Conservation (phyloP, 306 rosid genomes). For the Cicer yamashitae region DNA sequence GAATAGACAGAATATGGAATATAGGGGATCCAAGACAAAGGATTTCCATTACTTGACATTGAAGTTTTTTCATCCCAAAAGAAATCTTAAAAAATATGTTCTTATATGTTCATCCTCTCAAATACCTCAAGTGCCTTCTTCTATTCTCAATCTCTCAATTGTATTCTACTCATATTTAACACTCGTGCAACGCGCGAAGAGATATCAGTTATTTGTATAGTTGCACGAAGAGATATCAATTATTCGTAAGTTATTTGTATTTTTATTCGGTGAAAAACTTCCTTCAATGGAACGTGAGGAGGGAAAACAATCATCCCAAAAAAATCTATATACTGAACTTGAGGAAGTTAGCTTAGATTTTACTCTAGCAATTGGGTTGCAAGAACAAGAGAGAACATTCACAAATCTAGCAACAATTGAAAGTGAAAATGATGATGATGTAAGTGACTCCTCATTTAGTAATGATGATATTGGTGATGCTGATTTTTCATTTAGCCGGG, state of each 20-base stretch:
- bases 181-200: too few species aligned
- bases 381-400: constrained; percentile 62
- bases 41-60: constrained; percentile 65
- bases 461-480: constrained; percentile 43
- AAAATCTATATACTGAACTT: constrained; percentile 57
- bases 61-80: constrained; percentile 56
- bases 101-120: constrained; percentile 41
- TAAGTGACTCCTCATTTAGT: constrained; percentile 40
- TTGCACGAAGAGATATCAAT: too few species aligned
- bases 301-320: constrained; percentile 57
- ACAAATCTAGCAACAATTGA: constrained; percentile 58
- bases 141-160: constrained; percentile 36
- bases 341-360: constrained; percentile 67
- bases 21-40: constrained; percentile 46
- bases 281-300: constrained; percentile 61
- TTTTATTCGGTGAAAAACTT: too few species aligned
- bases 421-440: constrained; percentile 53
- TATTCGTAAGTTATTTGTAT: too few species aligned
- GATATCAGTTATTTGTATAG: too few species aligned
- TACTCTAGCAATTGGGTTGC: constrained; percentile 61
- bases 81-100: constrained; percentile 41
- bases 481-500: constrained; percentile 48
- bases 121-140: constrained; percentile 38
- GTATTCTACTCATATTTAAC: too few species aligned
- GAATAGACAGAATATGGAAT: constrained; percentile 64